phyloP scores from a whole-genome alignment of 1,284 basidiomycete genomes.

The Marasmius oreades region DNA sequence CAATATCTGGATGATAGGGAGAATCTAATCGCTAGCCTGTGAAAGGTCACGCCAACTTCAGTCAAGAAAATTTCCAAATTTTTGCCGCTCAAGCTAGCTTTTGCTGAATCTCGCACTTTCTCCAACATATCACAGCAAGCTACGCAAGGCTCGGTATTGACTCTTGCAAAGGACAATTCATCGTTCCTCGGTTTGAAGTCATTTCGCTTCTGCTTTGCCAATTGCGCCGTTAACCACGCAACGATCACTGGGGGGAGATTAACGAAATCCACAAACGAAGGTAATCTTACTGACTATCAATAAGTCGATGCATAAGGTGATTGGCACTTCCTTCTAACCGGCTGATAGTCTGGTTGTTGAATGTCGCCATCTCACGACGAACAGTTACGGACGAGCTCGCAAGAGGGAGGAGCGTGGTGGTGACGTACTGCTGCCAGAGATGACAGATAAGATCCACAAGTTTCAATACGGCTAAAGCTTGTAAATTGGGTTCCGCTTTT shows the following conservation, averaged over 20 bases:
- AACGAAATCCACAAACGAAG: background rate
- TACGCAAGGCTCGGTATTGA: slow-evolving; percentile 95
- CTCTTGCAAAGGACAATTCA: slow-evolving; percentile 89
- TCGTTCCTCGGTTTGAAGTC: slow-evolving; percentile 98
- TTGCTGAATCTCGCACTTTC: slow-evolving; percentile 72
- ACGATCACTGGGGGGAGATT: slow-evolving; percentile 49
- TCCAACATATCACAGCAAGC: slow-evolving; percentile 85
- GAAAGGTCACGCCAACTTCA: slow-evolving; percentile 93
- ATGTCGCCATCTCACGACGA: slow-evolving; percentile 90
- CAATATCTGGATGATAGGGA: background rate
- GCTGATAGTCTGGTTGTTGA: slow-evolving; percentile 88
- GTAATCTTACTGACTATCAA: slow-evolving; percentile 62
- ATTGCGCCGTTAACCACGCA: slow-evolving; percentile 65
- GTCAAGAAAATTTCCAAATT: slow-evolving; percentile 91
- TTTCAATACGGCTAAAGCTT: slow-evolving; percentile 64
- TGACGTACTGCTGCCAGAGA: slow-evolving; percentile 96
- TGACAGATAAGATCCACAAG: slow-evolving; percentile 89
- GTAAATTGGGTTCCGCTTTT: slow-evolving; percentile 80
- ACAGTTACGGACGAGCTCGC: slow-evolving; percentile 84
- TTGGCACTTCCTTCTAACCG: slow-evolving; percentile 89
- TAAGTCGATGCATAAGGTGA: slow-evolving; percentile 75
- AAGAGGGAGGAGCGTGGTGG: slow-evolving; percentile 87
- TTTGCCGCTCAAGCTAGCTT: slow-evolving; percentile 81
- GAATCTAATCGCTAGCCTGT: slow-evolving; percentile 52
- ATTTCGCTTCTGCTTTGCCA: slow-evolving; percentile 92